These are phyloP conservation scores for Carallia brachiata DNA, from an alignment of 345 rosid species.

Conservation along the genomic window DNA sequence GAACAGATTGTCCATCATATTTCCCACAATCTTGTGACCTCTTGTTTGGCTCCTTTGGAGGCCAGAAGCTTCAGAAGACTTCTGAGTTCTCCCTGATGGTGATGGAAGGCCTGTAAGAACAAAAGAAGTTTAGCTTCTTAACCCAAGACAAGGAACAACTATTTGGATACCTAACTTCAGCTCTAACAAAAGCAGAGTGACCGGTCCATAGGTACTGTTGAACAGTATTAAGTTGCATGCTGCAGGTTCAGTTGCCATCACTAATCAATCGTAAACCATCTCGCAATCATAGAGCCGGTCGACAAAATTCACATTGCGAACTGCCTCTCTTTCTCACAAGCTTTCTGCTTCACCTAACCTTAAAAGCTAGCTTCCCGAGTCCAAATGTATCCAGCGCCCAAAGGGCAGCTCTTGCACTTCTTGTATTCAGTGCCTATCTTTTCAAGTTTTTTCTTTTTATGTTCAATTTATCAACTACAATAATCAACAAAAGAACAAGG, in stretches of 20 bases:
- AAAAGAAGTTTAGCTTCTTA: constrained; percentile 3
- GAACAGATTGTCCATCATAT: constrained; percentile 67
- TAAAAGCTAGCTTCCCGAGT: background rate
- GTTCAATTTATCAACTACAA: background rate
- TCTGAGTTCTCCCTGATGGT: constrained; percentile 73
- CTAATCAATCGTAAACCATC: background rate
- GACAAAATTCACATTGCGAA: background rate
- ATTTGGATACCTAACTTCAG: background rate
- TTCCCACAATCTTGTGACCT: constrained; percentile 55
- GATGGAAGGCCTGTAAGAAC: constrained; percentile 64
- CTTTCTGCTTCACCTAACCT: background rate
- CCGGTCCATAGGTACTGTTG: background rate
- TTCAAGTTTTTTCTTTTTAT: background rate
- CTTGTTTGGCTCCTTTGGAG: constrained; percentile 71
- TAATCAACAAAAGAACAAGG: background rate
- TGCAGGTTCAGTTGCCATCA: background rate
- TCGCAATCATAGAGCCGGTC: background rate
- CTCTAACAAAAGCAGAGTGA: background rate
- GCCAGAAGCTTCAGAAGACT: constrained; percentile 48
- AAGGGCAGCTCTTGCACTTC: too few relatives aligned
- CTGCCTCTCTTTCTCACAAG: background rate
- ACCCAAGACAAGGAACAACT: too few relatives aligned
- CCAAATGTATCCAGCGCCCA: too few relatives aligned
- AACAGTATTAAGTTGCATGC: background rate
- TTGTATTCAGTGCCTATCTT: background rate